Evolutionary conservation across 257 asterid species (phyloP).

Genomic region (Fraxinus pennsylvanica): DNA sequence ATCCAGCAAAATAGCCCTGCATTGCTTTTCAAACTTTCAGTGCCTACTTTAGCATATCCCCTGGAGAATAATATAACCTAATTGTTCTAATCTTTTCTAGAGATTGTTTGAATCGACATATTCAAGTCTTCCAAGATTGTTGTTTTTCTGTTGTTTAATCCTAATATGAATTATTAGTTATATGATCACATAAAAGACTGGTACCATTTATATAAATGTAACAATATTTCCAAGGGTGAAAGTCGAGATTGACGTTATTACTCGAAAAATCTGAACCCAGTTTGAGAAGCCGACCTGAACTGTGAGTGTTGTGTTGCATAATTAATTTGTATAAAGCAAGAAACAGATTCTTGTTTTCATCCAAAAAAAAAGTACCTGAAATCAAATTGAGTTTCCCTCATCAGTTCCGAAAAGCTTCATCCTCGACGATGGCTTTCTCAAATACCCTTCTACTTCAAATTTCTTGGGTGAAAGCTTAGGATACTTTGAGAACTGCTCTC

Average conservation of each 20-base stretch:
- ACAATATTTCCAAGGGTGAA: background rate
- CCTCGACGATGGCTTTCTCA: conserved; percentile 71
- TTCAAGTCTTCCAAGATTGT: background rate
- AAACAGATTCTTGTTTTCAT: background rate
- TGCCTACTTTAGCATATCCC: conserved; percentile 35
- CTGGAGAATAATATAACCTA: too few relatives aligned
- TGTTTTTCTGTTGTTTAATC: too few relatives aligned
- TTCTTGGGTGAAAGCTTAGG: conserved; percentile 68
- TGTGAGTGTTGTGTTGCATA: background rate
- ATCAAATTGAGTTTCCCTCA: conserved; percentile 38
- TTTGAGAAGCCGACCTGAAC: background rate
- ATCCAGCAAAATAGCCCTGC: conserved; percentile 75
- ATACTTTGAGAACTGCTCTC: conserved; percentile 66
- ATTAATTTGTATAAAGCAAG: background rate
- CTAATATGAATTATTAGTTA: too few relatives aligned
- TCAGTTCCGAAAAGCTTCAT: conserved; percentile 74
- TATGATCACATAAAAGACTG: background rate
- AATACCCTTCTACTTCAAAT: conserved; percentile 78
- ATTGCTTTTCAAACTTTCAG: conserved; percentile 50
- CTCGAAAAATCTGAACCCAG: background rate
- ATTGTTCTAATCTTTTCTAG: too few relatives aligned
- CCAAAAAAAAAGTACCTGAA: background rate
- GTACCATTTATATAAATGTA: background rate
- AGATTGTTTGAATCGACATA: background rate
- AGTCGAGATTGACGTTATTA: background rate